Evolutionary conservation across 129 eudicot species (phyloP), one percentile per base, ranked within the genome.

Genomic region (Flaveria ramosissima): DNA sequence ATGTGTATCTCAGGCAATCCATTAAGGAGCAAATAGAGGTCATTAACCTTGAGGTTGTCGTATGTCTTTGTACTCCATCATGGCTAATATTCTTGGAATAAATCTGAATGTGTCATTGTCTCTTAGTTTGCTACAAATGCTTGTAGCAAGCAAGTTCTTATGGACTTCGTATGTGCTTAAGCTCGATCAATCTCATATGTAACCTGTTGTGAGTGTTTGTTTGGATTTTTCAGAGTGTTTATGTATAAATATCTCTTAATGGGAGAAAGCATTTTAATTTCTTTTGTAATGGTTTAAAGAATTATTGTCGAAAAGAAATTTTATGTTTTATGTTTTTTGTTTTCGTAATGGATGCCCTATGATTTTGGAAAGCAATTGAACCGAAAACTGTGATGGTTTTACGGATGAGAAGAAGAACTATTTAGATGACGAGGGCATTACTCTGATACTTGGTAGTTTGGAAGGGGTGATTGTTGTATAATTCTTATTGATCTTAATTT

Each of bases 11-110:
- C 7, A 36, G 7, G 7, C 1, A 36, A 36, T 5, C 7, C 41
- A 3, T 36, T 0, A 36, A 36, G 41, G 41, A 36, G 41, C 41
- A 36, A 36, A 36, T 36, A 36, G 41, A 36, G 41, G 41, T 36
- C 6, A 36, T 68, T 39, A 87, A 86, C 56, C 86, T 89, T 2
- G 96, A 89, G 75, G 96, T 89, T 2, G 92, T 92, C 3, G 64
- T 85, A 2, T 90, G 96, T 79, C 90, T 90, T 27, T 90, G 96
- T 86, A 87, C 90, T 46, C 90, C 53, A 81, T 90, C 23, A 85
- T 83, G 70, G 88, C 90, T 11, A 87, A 87, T 36, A 7, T 90
- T 82, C 76, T 90, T 67, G 92, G 93, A 12, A 84, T 89, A 46
- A 84, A 89, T 73, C 86, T 89, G 7, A 84, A 89, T 72, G 50